Percentiles rank a stretch among this genome's conserved stretches.
phyloP scores from a whole-genome alignment of 2,329 filamentous ascomycete genomes.

The Curvularia spicifera region DNA sequence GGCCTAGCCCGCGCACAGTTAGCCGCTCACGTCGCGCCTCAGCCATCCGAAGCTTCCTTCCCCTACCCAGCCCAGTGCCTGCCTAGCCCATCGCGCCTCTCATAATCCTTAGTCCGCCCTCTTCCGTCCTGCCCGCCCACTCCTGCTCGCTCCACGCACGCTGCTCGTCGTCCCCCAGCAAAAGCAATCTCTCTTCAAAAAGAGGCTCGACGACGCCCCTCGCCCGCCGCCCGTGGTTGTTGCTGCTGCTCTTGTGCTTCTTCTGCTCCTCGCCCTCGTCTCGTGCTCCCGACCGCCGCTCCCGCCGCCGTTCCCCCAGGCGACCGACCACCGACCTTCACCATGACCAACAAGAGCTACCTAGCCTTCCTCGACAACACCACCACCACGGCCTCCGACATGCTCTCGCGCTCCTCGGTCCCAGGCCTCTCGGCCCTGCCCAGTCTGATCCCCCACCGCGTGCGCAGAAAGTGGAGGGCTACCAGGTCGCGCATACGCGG shows the following conservation, averaged over 20 bases:
- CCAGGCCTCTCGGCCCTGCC: constrained; percentile 58
- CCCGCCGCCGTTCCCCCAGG: constrained; percentile 3
- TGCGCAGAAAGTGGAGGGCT: constrained; percentile 68
- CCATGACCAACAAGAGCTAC: constrained; percentile 46
- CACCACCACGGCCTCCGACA: constrained; percentile 33
- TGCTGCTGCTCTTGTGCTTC: constrained; percentile 20
- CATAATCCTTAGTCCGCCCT: constrained; percentile 40
- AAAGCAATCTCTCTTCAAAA: not conserved
- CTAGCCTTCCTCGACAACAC: constrained; percentile 43
- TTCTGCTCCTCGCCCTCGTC: not conserved
- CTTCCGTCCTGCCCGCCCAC: constrained; percentile 21
- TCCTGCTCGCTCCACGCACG: constrained; percentile 4
- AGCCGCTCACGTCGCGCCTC: constrained; percentile 32
- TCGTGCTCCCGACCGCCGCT: not conserved
- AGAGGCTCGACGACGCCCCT: not conserved
- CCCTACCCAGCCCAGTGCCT: constrained; percentile 4
- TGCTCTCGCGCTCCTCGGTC: constrained; percentile 53
- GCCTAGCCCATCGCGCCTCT: constrained; percentile 22
- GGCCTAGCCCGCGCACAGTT: constrained; percentile 18
- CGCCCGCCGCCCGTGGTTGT: constrained; percentile 22
- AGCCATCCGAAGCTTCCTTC: constrained; percentile 41
- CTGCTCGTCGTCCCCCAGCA: not conserved
- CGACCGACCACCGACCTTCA: constrained; percentile 5
- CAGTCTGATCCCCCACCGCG: constrained; percentile 66
- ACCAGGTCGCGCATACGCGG: constrained; percentile 69